Percentiles rank a stretch among this genome's conserved stretches.
Conservation (phyloP, 139 green algal species). For the Astrephomene gubernaculifera region DNA sequence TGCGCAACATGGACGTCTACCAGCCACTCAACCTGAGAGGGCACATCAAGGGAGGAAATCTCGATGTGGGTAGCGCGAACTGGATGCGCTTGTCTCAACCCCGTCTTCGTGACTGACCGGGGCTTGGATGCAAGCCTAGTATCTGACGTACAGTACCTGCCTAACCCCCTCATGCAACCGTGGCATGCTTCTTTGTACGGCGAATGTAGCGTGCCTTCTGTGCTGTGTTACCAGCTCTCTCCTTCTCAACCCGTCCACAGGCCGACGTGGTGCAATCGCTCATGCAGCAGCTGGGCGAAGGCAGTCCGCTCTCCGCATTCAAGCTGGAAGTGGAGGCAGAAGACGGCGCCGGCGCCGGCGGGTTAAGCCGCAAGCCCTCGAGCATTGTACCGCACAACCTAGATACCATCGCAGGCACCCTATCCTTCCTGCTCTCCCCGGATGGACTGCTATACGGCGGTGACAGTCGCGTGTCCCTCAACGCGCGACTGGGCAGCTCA, state of each 20-base stretch:
- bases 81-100: neutral
- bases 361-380: neutral
- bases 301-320: neutral
- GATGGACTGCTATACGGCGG: no score
- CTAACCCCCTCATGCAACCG: neutral
- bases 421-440: no score
- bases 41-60: slow-evolving; percentile 41
- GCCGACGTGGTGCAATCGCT: slow-evolving; percentile 23
- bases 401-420: no score
- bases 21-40: slow-evolving; percentile 51
- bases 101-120: neutral
- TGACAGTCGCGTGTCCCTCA: neutral
- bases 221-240: neutral
- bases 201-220: neutral
- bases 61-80: slow-evolving; percentile 36
- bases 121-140: neutral
- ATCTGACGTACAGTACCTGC: neutral
- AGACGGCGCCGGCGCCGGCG: neutral
- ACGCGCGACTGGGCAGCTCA: no score
- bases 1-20: slow-evolving; percentile 44
- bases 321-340: neutral
- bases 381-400: no score
- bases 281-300: slow-evolving; percentile 36
- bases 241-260: neutral
- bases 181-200: neutral